Evolutionary conservation across 2,329 filamentous ascomycete species (phyloP).

Genomic region (Diaporthe caulivora): DNA sequence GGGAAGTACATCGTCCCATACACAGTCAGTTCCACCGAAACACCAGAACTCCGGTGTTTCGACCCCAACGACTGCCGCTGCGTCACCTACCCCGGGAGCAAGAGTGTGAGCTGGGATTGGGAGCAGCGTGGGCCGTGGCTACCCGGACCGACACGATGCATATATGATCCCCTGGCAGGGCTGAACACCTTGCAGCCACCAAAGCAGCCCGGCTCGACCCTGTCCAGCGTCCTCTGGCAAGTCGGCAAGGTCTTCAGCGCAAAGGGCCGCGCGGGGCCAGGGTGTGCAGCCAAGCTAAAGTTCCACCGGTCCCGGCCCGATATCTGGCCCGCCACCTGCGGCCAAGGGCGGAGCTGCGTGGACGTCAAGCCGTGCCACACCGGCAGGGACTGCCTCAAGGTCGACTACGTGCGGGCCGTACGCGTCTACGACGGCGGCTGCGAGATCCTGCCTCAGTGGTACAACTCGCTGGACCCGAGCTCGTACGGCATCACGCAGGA

Average conservation of each 20-base stretch:
- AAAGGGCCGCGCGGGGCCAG: no score
- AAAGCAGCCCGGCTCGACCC: neutral
- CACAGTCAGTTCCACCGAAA: neutral
- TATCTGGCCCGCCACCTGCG: fast-evolving
- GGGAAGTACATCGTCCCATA: neutral
- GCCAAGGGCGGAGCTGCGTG: neutral
- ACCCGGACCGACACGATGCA: neutral
- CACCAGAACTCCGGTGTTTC: slow-evolving; percentile 13
- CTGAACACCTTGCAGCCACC: neutral
- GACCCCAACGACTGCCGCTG: slow-evolving; percentile 34
- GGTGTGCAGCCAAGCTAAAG: neutral
- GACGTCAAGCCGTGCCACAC: slow-evolving; percentile 19
- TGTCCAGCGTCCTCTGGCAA: neutral
- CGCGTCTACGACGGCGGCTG: neutral
- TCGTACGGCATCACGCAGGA: slow-evolving; percentile 13
- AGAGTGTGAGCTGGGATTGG: slow-evolving; percentile 1
- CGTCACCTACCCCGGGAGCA: fast-evolving
- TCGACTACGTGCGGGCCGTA: neutral
- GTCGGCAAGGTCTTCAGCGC: neutral
- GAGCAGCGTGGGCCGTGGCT: neutral
- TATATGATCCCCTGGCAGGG: neutral
- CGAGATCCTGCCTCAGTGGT: neutral
- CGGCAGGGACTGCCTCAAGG: neutral
- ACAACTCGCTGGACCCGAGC: neutral
- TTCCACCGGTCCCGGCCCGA: neutral